Evolutionary conservation across 768 basidiomycete genomes (phyloP).

Genomic region (Dioszegia aurantiaca): DNA sequence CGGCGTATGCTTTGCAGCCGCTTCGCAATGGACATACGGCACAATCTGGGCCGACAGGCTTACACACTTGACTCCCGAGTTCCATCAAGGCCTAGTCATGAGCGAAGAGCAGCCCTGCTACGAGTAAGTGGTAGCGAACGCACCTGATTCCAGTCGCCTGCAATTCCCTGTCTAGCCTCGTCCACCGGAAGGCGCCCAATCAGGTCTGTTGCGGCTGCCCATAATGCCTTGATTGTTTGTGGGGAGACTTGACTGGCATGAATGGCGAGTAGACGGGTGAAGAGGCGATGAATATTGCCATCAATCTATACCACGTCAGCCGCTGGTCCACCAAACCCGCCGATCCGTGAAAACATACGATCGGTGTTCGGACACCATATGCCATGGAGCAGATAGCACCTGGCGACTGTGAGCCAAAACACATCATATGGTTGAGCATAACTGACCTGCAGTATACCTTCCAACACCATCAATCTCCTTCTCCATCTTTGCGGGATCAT

Average conservation of each 20-base stretch:
- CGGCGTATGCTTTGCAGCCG: conserved; percentile 67
- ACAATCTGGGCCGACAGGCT: conserved; percentile 75
- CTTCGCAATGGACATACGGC: conserved; percentile 65
- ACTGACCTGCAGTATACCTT: conserved; percentile 71
- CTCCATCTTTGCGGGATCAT: conserved; percentile 76
- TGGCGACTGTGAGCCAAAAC: conserved; percentile 41
- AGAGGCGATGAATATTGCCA: conserved; percentile 82
- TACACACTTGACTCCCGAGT: conserved; percentile 89
- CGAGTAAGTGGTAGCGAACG: not conserved
- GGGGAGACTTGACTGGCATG: conserved; percentile 80
- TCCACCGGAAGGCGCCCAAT: conserved; percentile 58
- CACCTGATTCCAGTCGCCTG: conserved; percentile 72
- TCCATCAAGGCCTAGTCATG: conserved; percentile 78
- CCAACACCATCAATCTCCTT: conserved; percentile 81
- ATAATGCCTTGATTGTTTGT: conserved; percentile 72
- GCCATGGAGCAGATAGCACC: conserved; percentile 67
- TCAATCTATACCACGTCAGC: conserved; percentile 62
- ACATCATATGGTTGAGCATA: no score
- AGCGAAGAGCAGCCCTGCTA: conserved; percentile 9
- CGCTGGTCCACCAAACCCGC: not conserved
- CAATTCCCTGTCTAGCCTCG: conserved; percentile 40
- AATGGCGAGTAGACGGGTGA: conserved; percentile 76
- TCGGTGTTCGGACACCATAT: conserved; percentile 75
- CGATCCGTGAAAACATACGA: conserved; percentile 56
- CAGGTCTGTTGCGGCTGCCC: conserved; percentile 70